Percentiles rank a stretch among this genome's conserved stretches.
Evolutionary conservation across 2,329 filamentous ascomycete genomes (phyloP).

Genomic region (Gaeumannomyces tritici): DNA sequence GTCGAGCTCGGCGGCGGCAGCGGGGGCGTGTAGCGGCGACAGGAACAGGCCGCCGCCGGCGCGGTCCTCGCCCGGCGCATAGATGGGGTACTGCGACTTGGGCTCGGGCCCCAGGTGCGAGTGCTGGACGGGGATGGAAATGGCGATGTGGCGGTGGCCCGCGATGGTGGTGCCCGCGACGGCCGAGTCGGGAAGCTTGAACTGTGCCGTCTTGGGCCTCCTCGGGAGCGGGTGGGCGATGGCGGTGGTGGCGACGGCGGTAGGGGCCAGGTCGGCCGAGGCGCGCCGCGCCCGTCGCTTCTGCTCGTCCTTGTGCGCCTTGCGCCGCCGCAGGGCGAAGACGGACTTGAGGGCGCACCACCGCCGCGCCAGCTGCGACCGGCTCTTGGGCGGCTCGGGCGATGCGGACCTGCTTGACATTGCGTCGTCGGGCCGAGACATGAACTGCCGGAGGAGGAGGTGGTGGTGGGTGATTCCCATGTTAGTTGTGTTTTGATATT

Average conservation of each 20-base stretch:
- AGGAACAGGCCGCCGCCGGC: neutral
- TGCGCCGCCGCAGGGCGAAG: constrained; percentile 21
- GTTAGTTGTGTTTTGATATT: constrained; percentile 11
- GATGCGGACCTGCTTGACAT: neutral
- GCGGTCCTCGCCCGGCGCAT: neutral
- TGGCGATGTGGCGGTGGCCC: constrained; percentile 49
- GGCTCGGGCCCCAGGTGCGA: constrained; percentile 27
- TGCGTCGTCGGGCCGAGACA: constrained; percentile 6
- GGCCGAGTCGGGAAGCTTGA: constrained; percentile 43
- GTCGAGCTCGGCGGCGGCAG: constrained; percentile 7
- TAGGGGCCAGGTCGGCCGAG: no score
- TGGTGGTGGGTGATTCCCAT: no score
- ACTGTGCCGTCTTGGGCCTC: constrained; percentile 11
- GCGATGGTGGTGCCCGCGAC: constrained; percentile 42
- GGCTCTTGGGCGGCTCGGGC: neutral
- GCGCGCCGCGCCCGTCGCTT: constrained; percentile 8
- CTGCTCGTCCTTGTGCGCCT: constrained; percentile 19
- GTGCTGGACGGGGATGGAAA: constrained; percentile 46
- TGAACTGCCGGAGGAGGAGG: neutral
- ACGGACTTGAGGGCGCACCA: constrained; percentile 10
- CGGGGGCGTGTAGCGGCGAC: neutral
- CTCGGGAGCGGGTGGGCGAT: neutral
- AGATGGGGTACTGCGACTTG: constrained; percentile 14
- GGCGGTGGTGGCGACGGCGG: neutral
- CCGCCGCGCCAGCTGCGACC: neutral